Evolutionary conservation across 192 early-diverging fungal species (phyloP).

Genomic region (Backusella tarrabulga): DNA sequence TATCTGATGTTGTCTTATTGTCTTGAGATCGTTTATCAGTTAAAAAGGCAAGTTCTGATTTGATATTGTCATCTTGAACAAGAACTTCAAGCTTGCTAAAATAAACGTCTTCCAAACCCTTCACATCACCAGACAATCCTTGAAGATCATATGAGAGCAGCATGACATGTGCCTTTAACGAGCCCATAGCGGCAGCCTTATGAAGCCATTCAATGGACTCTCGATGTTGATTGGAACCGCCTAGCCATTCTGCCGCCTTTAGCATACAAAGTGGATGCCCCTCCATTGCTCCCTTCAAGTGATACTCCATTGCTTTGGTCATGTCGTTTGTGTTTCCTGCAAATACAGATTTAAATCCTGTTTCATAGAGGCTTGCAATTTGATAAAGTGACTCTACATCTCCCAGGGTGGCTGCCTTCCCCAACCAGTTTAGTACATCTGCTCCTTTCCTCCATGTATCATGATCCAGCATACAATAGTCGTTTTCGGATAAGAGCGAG

Average conservation of each 20-base stretch:
- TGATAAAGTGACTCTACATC: conserved; percentile 8
- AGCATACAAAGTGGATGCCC: conserved; percentile 4
- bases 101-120: neutral
- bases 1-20: neutral
- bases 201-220: conserved; percentile 25
- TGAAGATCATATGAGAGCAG: conserved; percentile 22
- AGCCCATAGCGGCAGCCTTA: neutral
- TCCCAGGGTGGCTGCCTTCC: conserved; percentile 12
- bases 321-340: neutral
- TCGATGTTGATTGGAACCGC: neutral
- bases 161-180: conserved; percentile 14
- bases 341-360: conserved; percentile 2
- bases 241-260: conserved; percentile 8
- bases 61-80: neutral
- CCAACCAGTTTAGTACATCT: conserved; percentile 13
- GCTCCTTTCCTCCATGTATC: neutral
- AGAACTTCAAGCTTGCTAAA: neutral
- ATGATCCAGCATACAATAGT: neutral
- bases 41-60: neutral
- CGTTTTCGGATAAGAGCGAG: conserved; percentile 1
- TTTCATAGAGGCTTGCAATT: conserved; percentile 6
- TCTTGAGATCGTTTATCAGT: neutral
- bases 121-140: neutral
- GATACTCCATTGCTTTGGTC: conserved; percentile 10
- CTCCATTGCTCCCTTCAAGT: conserved; percentile 8